These are phyloP conservation scores for Lichtheimia hyalospora DNA, from an alignment of 371 early-diverging fungal genomes.

Conservation along the genomic window DNA sequence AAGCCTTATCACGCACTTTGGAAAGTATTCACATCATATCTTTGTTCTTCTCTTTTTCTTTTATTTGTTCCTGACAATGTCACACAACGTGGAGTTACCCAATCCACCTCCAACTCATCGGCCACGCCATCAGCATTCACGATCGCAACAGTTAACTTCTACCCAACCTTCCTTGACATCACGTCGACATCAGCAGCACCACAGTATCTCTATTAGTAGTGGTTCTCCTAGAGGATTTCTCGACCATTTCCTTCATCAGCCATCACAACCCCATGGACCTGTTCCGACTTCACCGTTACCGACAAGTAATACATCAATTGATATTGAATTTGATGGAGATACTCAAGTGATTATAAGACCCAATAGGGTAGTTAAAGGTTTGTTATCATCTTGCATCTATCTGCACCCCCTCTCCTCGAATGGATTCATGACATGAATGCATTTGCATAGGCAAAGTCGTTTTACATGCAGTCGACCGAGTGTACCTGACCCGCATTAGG, in stretches of 20 bases:
- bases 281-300: neutral
- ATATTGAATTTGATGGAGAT: constrained; percentile 41
- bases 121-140: constrained; percentile 13
- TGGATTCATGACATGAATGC: neutral
- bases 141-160: constrained; percentile 17
- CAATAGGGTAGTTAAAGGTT: constrained; percentile 41
- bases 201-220: constrained; percentile 9
- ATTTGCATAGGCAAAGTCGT: constrained; percentile 26
- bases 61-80: too few species aligned
- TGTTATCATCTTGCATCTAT: neutral
- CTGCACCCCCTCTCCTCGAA: neutral
- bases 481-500: constrained; percentile 34
- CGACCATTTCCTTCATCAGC: too few species aligned
- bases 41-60: too few species aligned
- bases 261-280: too few species aligned
- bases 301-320: constrained; percentile 2
- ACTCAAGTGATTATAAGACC: constrained; percentile 38
- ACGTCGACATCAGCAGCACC: constrained; percentile 6
- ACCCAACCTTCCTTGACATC: constrained; percentile 5
- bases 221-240: neutral
- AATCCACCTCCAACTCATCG: neutral
- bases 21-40: too few species aligned
- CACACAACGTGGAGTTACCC: too few species aligned
- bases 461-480: constrained; percentile 23
- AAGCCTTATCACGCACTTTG: too few species aligned